phyloP scores from a whole-genome alignment of 192 early-diverging fungal genomes.

The Chytriomyces sp. region DNA sequence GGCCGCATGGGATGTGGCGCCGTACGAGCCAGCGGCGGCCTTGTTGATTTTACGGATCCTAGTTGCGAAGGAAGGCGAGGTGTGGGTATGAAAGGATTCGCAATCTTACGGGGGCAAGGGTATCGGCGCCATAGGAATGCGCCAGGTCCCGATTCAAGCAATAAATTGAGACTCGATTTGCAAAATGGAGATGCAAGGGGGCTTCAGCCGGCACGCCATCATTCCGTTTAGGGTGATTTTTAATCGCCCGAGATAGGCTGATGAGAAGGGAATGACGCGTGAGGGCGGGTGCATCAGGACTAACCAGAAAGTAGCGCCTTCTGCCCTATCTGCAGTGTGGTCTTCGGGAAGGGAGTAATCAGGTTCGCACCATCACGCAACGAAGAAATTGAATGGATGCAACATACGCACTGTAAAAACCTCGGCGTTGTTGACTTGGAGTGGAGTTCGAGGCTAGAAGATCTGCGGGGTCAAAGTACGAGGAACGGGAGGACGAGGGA shows the following conservation, averaged over 20 bases:
- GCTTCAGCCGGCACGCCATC: background rate
- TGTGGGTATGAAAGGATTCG: background rate
- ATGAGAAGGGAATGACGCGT: background rate
- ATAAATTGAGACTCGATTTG: background rate
- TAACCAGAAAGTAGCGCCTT: constrained; percentile 27
- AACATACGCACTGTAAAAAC: constrained; percentile 13
- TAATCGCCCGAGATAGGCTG: too few relatives aligned
- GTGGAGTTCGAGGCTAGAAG: background rate
- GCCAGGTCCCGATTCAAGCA: background rate
- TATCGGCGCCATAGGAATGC: background rate
- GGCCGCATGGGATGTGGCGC: background rate
- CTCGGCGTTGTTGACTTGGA: background rate
- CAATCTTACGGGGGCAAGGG: background rate
- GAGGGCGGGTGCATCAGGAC: background rate
- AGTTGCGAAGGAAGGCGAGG: background rate
- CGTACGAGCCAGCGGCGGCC: background rate
- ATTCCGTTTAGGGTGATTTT: too few relatives aligned
- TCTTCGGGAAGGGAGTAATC: background rate
- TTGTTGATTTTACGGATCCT: constrained; percentile 28
- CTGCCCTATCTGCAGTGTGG: constrained; percentile 15
- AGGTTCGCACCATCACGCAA: background rate
- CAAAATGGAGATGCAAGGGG: background rate
- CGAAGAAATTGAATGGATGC: background rate
- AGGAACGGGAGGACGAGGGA: background rate
- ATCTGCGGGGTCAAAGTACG: constrained; percentile 18